These are phyloP conservation scores for Dillenia suffruticosa DNA, from an alignment of 164 flowering plant genomes.

Conservation along the genomic window DNA sequence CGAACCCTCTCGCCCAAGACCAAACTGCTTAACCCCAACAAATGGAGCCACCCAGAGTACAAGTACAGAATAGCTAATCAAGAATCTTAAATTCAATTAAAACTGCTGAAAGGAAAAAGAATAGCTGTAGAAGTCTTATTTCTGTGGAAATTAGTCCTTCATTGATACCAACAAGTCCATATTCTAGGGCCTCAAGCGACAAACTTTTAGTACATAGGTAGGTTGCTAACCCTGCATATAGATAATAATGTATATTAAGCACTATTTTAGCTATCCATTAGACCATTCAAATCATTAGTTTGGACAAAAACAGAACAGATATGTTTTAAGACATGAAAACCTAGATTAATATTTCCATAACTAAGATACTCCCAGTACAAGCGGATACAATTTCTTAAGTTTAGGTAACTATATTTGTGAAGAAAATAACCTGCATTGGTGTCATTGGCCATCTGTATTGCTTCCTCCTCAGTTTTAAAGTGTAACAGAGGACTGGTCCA, in stretches of 20 bases:
- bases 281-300: too few species aligned
- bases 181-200: slow-evolving; percentile 94
- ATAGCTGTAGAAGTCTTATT: slow-evolving; percentile 29
- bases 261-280: not conserved
- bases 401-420: too few species aligned
- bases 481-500: slow-evolving; percentile 91
- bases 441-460: slow-evolving; percentile 81
- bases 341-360: too few species aligned
- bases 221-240: slow-evolving; percentile 76
- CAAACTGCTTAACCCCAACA: slow-evolving; percentile 94
- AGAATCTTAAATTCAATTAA: too few species aligned
- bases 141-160: slow-evolving; percentile 96
- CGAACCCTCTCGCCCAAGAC: slow-evolving; percentile 97
- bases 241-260: not conserved
- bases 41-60: slow-evolving; percentile 88
- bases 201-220: slow-evolving; percentile 75
- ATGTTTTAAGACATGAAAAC: too few species aligned
- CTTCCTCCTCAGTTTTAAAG: slow-evolving; percentile 93
- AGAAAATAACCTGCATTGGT: slow-evolving; percentile 72
- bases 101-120: not conserved
- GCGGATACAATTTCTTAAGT: too few species aligned
- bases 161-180: slow-evolving; percentile 92
- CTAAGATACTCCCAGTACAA: too few species aligned
- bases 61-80: not conserved
- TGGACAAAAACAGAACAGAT: too few species aligned